Evolutionary conservation across 2,329 filamentous ascomycete species (phyloP).

Genomic region (Epichloe hybrida): DNA sequence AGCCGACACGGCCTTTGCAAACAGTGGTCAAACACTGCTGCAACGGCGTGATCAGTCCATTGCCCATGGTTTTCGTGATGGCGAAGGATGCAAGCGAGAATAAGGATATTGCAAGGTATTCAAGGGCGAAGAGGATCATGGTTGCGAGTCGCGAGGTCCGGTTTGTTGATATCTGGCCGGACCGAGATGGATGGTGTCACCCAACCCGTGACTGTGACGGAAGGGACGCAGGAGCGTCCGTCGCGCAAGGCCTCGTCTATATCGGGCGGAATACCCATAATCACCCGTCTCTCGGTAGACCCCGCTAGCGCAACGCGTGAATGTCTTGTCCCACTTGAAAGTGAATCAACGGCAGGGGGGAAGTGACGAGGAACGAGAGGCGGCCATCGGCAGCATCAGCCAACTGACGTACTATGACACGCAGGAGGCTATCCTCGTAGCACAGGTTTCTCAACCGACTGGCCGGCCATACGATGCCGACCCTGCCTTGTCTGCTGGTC

Average conservation of each 20-base stretch:
- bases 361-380: too few relatives aligned
- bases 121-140: background rate
- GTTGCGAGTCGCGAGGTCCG: background rate
- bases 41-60: conserved; percentile 25
- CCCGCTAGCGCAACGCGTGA: background rate
- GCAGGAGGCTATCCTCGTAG: too few relatives aligned
- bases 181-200: background rate
- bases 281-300: background rate
- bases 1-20: conserved; percentile 30
- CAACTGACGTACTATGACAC: too few relatives aligned
- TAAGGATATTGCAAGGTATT: background rate
- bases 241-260: background rate
- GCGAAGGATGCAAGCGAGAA: background rate
- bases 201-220: background rate
- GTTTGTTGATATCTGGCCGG: background rate
- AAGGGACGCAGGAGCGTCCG: background rate
- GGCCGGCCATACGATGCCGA: too few relatives aligned
- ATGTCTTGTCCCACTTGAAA: too few relatives aligned
- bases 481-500: too few relatives aligned
- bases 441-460: too few relatives aligned
- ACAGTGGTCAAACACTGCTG: conserved; percentile 32
- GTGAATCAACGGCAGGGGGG: too few relatives aligned
- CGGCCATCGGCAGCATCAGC: too few relatives aligned
- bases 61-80: conserved; percentile 25
- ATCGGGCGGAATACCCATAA: background rate